Evolutionary conservation across 768 basidiomycete species (phyloP), one percentile per base, ranked within the genome.

Genomic region (Boletus eberwhitei): DNA sequence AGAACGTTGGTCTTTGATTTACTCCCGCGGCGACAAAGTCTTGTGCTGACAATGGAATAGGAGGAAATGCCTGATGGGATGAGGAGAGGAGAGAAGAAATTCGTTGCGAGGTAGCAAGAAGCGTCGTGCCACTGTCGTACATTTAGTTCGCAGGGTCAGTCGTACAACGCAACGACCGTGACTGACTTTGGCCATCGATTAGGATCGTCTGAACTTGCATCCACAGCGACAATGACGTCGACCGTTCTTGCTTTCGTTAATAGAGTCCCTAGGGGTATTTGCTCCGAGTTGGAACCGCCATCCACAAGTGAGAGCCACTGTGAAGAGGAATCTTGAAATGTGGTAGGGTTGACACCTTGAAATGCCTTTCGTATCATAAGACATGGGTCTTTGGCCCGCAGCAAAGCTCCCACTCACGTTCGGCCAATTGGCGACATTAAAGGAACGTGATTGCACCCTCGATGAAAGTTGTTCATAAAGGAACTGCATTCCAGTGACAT

Each of bases 171-270:
- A 22, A 39, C 22, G 39, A 41, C 11, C 19, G 12, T 44, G 62
- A 60, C 77, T 63, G 63, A 85, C 87, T 91, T 86, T 54, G 85
- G 85, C 81, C 85, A 94, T 53, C 70, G 76, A 48, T 82, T 75
- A 0, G 48, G n/a, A 52, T 79, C 77, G 59, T 88, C 85, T 1
- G 81, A 73, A 58, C 82, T 80, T 22, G 79, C 80, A 63, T 94
- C 92, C 19, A 90, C 72, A 0, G 87, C 88, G 16, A 95, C 75
- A 59, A 94, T 81, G 5, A 88, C 81, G 63, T 95, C 92, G 39
- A 93, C 61, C 0, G 66, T 76, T 46, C 93, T 79, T 2, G 80
- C 78, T 45, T 82, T 85, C 26, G 90, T 83, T 50, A 93, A 78
- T 26, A 91, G 71, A 2, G 87, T 86, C 19, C 81, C 83, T 24